These are phyloP conservation scores for Babesia caballi DNA, from an alignment of 169 alveolate genomes.

Conservation along the genomic window DNA sequence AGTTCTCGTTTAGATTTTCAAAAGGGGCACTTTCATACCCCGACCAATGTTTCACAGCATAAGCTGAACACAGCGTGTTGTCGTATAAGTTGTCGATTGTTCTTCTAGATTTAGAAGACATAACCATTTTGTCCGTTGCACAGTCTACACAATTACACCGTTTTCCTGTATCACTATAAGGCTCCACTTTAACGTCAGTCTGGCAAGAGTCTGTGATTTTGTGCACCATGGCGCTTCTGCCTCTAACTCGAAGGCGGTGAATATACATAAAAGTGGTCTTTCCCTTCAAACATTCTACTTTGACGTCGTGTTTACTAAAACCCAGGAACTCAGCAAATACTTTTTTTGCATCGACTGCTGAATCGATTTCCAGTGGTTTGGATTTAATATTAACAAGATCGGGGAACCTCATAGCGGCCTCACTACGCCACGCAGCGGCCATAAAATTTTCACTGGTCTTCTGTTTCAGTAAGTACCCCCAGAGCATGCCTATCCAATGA, in stretches of 20 bases:
- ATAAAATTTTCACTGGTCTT: background rate
- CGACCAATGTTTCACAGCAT: background rate
- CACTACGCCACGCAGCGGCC: background rate
- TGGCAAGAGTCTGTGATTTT: background rate
- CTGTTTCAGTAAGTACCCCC: background rate
- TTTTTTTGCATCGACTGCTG: background rate
- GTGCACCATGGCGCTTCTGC: background rate
- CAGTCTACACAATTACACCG: conserved; percentile 20
- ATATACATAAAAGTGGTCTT: background rate
- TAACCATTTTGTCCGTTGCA: background rate
- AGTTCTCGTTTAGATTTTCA: background rate
- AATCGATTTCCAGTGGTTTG: background rate
- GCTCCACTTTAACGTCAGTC: background rate
- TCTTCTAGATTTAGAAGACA: conserved; percentile 3
- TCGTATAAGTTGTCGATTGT: background rate
- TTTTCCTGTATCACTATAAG: background rate
- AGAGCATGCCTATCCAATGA: background rate
- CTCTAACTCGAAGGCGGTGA: background rate
- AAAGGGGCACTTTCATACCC: background rate
- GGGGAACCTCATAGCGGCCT: conserved; percentile 21
- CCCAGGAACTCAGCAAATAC: background rate
- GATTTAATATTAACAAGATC: background rate
- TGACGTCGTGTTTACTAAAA: background rate
- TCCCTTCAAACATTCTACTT: background rate
- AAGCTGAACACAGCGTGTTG: background rate